Base-by-base conservation (phyloP, 371 early-diverging fungal species). In the Mortierella sp. region DNA sequence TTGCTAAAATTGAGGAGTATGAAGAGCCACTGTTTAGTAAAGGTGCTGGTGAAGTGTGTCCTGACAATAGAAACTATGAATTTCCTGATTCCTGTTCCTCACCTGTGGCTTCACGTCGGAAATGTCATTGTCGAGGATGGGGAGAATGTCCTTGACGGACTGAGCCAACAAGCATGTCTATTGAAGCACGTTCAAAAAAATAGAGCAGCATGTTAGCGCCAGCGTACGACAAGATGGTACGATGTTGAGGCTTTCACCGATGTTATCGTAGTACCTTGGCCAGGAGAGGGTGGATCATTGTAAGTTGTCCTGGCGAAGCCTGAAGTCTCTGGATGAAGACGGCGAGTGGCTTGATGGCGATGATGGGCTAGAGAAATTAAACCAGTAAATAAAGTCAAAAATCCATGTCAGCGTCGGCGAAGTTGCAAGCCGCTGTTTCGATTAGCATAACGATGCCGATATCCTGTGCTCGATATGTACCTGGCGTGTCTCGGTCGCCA, bases 121-220 rank as follows among this genome's bases (percentile, higher is more conserved):
- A 74, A 95, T 92, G 72, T 93, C 93, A 27, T 71, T 75, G 68
- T 92, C 87, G 18, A 96, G 77, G 38, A 95, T 83, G 7, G 88
- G 86, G 10, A 92, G 82, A 29, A 94, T 94, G 71, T 87, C 90
- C 12, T 87, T 89, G 79, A 93, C 94, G 71, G 88, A 88, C 79
- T 93, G 93, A 29, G 94, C 91, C 78, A 91, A 81, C 60, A 96
- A 74, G 78, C 93, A 92, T 27, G 89, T 89, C 92, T 91, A 79
- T 38, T 2, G 27, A 70, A 58, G 11, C 18, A 35, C 7, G 41
- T 70, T 56, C 41, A 35, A 51, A 68, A 63, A 32, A 38, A 32
- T 51, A 21, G 18, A 18, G 1, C 51, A 18, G 51, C 18, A 5
- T 51, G 51, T 21, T 3, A n/a, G 38, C 21, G 38, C 54, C n/a